Base-by-base conservation (phyloP, 2,329 filamentous ascomycete genomes). In the Claviceps purpurea region DNA sequence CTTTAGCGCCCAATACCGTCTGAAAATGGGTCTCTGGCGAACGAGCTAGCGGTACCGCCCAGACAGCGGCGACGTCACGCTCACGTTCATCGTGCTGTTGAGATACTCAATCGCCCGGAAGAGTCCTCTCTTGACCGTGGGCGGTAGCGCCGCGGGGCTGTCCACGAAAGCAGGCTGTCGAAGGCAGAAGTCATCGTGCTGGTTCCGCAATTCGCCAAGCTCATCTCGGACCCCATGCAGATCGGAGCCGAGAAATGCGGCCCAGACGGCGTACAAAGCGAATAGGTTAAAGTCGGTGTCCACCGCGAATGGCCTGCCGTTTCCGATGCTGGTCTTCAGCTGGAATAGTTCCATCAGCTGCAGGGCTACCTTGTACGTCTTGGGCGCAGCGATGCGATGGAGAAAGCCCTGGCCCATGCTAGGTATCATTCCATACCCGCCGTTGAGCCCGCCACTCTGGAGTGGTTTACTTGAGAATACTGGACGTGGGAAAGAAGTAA, bases 381-480 rank as follows among this genome's bases (percentile, higher is more conserved):
- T 58, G 0, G 68, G 68, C 0, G 62, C 68, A 7, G 51, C 54
- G 10, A 52, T 52, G 8, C 59, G 50, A 43, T 56, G 60, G 11
- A 71, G 56, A 49, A 70, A 72, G 0, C 55, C 57, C 1, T 63
- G 64, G 2, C 63, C 57, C 67, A 72, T 70, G 34, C 69, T 56
- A n/a, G n/a, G n/a, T n/a, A 52, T 71, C 64, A 45, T 65, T 64
- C 47, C 70, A 57, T 2, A 70, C 61, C 14, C 63, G 62, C 5
- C 65, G 61, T 49, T 67, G 62, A 4, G 57, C 50, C 56, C 63
- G 65, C 58, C 62, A 70, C n/a, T 57, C 58, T 0, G 58, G 50
- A 24, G 65, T 62, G 1, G 64, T 65, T 50, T 58, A 52, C 47
- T 64, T 60, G 30, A 62, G 55, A 26, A 64, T 64, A 53, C 70